Conservation (phyloP, 495 filamentous ascomycete species). For the Glarea lozoyensis region DNA sequence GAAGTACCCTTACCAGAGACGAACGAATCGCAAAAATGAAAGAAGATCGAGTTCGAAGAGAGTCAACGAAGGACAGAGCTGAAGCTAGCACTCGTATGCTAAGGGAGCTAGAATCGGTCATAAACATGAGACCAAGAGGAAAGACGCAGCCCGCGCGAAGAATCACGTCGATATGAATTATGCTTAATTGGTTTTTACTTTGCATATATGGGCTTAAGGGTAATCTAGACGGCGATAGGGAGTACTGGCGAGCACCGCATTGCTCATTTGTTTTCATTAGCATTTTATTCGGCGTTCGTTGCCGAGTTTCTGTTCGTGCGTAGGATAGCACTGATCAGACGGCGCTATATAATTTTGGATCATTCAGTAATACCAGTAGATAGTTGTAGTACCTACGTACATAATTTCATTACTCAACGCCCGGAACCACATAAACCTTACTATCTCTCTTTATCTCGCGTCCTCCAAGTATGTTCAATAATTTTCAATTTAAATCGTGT, state of each 20-base stretch:
- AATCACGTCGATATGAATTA: slow-evolving; percentile 23
- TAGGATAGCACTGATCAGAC: neutral
- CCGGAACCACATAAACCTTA: too few species aligned
- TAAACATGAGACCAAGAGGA: slow-evolving; percentile 59
- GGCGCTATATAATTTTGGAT: too few species aligned
- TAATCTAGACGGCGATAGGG: neutral
- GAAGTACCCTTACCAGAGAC: slow-evolving; percentile 70
- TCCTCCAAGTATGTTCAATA: too few species aligned
- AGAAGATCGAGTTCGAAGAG: slow-evolving; percentile 69
- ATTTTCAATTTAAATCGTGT: too few species aligned
- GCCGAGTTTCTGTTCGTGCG: too few species aligned
- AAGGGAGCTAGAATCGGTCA: slow-evolving; percentile 79
- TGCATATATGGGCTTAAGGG: neutral
- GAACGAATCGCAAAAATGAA: slow-evolving; percentile 84
- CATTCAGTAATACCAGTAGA: too few species aligned
- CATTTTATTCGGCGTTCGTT: too few species aligned
- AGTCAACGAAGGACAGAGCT: slow-evolving; percentile 54
- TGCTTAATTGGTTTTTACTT: slow-evolving; percentile 10
- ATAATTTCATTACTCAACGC: too few species aligned
- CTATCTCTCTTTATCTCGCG: too few species aligned
- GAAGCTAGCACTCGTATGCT: slow-evolving; percentile 85
- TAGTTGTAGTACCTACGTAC: too few species aligned
- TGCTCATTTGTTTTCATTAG: slow-evolving; percentile 5
- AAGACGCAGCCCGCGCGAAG: slow-evolving; percentile 23
- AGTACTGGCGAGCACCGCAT: slow-evolving; percentile 1